phyloP scores from a whole-genome alignment of 768 basidiomycete species.

The Leccinum olivaceopallidum region DNA sequence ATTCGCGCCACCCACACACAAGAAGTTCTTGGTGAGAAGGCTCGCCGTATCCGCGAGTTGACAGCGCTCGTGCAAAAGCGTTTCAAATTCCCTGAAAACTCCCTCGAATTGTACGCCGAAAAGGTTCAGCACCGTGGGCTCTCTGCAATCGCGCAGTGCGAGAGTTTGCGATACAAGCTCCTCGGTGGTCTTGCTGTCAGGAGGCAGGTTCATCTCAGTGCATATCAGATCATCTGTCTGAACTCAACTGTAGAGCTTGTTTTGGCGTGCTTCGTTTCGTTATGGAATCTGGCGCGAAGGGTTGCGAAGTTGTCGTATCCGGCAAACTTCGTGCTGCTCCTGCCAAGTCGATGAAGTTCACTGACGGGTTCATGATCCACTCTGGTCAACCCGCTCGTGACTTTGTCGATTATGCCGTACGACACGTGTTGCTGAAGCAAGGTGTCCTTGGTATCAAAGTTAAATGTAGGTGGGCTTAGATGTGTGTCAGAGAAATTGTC shows the following conservation, averaged over 20 bases:
- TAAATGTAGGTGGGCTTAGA: conserved; percentile 67
- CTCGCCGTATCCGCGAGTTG: conserved; percentile 97
- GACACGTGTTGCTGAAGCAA: conserved; percentile 96
- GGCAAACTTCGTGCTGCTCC: conserved; percentile 99
- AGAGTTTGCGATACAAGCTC: conserved; percentile 97
- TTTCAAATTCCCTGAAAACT: conserved; percentile 99
- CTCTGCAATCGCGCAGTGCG: conserved; percentile 98
- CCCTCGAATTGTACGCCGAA: conserved; percentile 98
- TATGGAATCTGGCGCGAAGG: conserved; percentile 99
- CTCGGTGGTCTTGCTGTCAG: conserved; percentile 99
- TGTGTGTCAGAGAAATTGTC: background rate
- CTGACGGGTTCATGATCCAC: conserved; percentile 99
- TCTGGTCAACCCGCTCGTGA: conserved; percentile 97
- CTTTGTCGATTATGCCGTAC: conserved; percentile 96
- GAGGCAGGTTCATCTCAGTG: conserved; percentile 56
- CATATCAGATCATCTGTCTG: background rate
- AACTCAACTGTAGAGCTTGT: conserved; percentile 64
- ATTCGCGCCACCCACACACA: conserved; percentile 99
- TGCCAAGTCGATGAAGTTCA: conserved; percentile 99
- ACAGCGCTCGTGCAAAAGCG: conserved; percentile 98
- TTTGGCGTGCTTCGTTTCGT: conserved; percentile 99
- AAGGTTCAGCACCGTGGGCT: conserved; percentile 99
- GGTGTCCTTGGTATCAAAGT: conserved; percentile 99
- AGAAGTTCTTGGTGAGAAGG: conserved; percentile 99
- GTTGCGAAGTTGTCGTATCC: conserved; percentile 99